Base-by-base conservation (phyloP, 441 rosid species). In the Adansonia grandidieri region DNA sequence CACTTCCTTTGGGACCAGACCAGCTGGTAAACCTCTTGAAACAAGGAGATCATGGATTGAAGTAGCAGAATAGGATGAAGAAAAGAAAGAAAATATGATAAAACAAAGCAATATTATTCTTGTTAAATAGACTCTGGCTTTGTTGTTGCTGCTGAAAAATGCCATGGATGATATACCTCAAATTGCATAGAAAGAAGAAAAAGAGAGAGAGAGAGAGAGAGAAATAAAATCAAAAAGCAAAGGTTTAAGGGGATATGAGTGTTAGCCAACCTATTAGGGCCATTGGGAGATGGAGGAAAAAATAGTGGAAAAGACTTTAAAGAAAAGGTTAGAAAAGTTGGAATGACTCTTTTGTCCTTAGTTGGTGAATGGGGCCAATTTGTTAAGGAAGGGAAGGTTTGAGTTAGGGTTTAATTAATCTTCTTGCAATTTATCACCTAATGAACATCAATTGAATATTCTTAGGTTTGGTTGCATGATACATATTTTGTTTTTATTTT, bases 11-110 rank as follows among this genome's bases (percentile, higher is more conserved):
- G 95, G 95, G n/a, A 91, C 70, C 0, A 91, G 85, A 56, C 95
- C 95, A 1, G 88, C 88, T 2, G 95, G 95, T 63, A 91, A 78
- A 20, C 95, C 95, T 58, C 80, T 82, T n/a, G 92, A 85, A 58
- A 86, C 86, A 9, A 91, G 92, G 11, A 91, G 85, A 37, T 91
- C 93, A 53, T 91, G 92, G 81, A 91, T 78, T 65, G 73, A 74
- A 9, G 20, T 73, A 2, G 65, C 19, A n/a, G 64, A 72, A 24
- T 15, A 75, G 3, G 61, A 42, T 6, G 32, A 74, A 69, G 22
- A 54, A 53, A 50, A 53, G n/a, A 70, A 61, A 58, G 73, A 56
- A 42, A 75, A 9, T 72, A 82, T 60, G 64, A 81, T 56, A 45
- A 66, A 74, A 80, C 65, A 66, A 56, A 61, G 74, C 56, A 81